A percentile compares a stretch with the other conserved stretches of the same genome.
phyloP scores from a whole-genome alignment of 805 yeast species.

The Hanseniaspora nectarophila region DNA sequence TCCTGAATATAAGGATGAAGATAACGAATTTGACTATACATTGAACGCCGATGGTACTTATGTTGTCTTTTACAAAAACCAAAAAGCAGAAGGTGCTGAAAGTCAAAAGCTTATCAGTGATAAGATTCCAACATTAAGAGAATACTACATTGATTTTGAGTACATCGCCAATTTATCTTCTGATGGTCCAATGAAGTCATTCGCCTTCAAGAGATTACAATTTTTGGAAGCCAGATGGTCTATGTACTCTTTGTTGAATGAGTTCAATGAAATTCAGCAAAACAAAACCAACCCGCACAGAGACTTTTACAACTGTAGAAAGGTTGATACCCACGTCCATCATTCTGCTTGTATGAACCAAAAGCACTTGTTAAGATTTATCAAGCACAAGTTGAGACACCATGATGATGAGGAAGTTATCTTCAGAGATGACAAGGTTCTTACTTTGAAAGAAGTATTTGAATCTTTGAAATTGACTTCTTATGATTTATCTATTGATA shows the following conservation, averaged over 20 bases:
- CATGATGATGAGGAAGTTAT: conserved; percentile 81
- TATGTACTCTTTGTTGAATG: conserved; percentile 73
- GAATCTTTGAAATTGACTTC: conserved; percentile 83
- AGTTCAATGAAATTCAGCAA: conserved; percentile 81
- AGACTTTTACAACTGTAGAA: conserved; percentile 41
- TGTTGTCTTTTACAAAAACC: conserved; percentile 36
- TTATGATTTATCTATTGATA: conserved; percentile 88
- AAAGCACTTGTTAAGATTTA: conserved; percentile 85
- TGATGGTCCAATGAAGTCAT: conserved; percentile 93
- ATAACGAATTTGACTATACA: conserved; percentile 44
- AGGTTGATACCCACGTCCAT: conserved; percentile 77
- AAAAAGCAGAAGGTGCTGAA: neutral
- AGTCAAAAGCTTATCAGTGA: conserved; percentile 33
- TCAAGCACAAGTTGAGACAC: conserved; percentile 85
- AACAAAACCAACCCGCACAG: conserved; percentile 91
- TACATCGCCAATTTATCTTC: conserved; percentile 61
- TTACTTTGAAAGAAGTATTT: conserved; percentile 82
- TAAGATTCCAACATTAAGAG: conserved; percentile 69
- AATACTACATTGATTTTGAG: conserved; percentile 75
- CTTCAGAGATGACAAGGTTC: conserved; percentile 77
- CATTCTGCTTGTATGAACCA: conserved; percentile 99
- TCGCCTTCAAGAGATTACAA: conserved; percentile 87
- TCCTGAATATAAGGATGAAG: conserved; percentile 27
- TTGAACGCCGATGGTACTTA: conserved; percentile 56
- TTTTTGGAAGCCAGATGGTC: conserved; percentile 96